Conservation (phyloP, 1,284 basidiomycete species). For the Meripilus lineatus region DNA sequence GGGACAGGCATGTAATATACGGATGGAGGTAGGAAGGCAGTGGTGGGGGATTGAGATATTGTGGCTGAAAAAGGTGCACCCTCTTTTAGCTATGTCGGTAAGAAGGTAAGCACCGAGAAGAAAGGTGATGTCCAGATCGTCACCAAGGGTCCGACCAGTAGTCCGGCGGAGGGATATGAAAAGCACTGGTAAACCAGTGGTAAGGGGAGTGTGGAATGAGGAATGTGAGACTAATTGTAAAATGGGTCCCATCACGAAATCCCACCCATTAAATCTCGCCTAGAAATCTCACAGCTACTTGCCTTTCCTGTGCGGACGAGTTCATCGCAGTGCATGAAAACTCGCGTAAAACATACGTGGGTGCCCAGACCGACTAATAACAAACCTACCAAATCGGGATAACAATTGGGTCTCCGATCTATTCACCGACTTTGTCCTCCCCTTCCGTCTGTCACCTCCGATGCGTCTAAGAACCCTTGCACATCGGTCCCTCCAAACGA, state of each 20-base stretch:
- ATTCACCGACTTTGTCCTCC: constrained; percentile 3
- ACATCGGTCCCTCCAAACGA: constrained; percentile 9
- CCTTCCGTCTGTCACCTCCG: constrained; percentile 4
- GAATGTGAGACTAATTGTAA: too few relatives aligned
- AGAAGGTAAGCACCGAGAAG: constrained; percentile 22
- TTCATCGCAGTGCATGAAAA: background rate
- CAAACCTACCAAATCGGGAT: background rate
- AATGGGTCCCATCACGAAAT: too few relatives aligned
- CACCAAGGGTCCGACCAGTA: constrained; percentile 30
- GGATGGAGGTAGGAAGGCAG: constrained; percentile 12
- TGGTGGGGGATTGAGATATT: constrained; percentile 17
- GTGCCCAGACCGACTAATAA: too few relatives aligned
- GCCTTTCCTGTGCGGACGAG: constrained; percentile 4
- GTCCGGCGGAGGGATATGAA: too few relatives aligned
- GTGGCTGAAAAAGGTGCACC: constrained; percentile 21
- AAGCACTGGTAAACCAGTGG: too few relatives aligned
- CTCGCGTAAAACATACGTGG: constrained; percentile 2
- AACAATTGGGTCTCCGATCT: constrained; percentile 3
- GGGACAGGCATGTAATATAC: constrained; percentile 12
- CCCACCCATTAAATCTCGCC: too few relatives aligned
- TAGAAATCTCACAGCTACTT: background rate
- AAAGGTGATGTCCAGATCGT: constrained; percentile 26
- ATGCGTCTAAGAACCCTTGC: constrained; percentile 7
- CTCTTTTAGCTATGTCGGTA: constrained; percentile 22
- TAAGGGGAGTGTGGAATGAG: too few relatives aligned